Conservation (phyloP, 148 eudicot species). For the Rhododendron ovatum region DNA sequence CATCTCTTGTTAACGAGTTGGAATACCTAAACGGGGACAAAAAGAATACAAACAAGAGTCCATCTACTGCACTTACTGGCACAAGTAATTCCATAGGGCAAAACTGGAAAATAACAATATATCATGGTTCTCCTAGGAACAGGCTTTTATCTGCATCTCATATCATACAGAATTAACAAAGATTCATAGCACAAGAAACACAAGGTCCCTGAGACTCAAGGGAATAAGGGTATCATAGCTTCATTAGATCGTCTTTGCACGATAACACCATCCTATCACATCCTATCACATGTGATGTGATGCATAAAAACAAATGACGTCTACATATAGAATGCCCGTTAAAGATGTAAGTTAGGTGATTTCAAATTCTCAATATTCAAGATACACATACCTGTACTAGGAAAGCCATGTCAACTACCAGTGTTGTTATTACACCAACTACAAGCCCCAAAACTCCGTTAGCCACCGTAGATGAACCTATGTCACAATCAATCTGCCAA, state of each 20-base stretch:
- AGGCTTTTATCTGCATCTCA: background rate
- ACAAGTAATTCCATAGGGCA: background rate
- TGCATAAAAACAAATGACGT: background rate
- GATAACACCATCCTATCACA: background rate
- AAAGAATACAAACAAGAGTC: background rate
- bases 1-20: background rate
- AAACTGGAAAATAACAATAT: background rate
- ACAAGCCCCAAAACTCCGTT: slow-evolving; percentile 99
- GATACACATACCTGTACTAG: slow-evolving; percentile 81
- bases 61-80: background rate
- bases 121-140: background rate
- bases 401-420: slow-evolving; percentile 99
- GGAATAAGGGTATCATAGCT: background rate
- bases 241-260: background rate
- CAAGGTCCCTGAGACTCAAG: background rate
- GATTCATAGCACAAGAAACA: background rate
- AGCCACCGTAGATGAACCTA: slow-evolving; percentile 98
- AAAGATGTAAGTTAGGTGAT: background rate
- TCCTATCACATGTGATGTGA: slow-evolving; percentile 1
- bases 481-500: slow-evolving; percentile 88
- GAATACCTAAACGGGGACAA: background rate
- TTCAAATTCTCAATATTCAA: background rate
- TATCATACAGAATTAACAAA: background rate
- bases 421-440: slow-evolving; percentile 83
- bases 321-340: background rate